A percentile compares a stretch with the other conserved stretches of the same genome.
phyloP scores from a whole-genome alignment of 495 filamentous ascomycete species.

The Neurospora cerealis region DNA sequence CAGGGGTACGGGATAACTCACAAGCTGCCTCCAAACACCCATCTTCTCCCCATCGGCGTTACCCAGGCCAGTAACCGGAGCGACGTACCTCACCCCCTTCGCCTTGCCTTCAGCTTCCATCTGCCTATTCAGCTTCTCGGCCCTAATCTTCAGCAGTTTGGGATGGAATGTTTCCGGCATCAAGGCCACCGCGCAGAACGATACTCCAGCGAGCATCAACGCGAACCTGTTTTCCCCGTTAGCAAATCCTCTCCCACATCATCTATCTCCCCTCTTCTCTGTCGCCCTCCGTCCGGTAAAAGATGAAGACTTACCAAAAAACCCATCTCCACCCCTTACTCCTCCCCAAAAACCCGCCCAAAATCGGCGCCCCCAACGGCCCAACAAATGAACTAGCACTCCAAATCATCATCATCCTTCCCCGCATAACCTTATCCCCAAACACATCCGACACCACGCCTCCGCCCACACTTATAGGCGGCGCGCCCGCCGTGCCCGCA shows the following conservation, averaged over 20 bases:
- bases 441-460: constrained; percentile 77
- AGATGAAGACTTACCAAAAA: constrained; percentile 31
- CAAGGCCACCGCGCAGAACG: constrained; percentile 17
- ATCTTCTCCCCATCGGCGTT: constrained; percentile 7
- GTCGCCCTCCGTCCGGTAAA: too few species aligned
- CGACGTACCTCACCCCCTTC: constrained; percentile 3
- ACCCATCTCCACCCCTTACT: constrained; percentile 39
- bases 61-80: constrained; percentile 1
- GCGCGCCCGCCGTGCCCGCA: constrained; percentile 59
- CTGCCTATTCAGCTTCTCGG: constrained; percentile 36
- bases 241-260: not conserved
- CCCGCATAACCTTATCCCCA: constrained; percentile 11
- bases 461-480: constrained; percentile 72
- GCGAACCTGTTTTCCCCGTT: constrained; percentile 9
- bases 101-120: constrained; percentile 1
- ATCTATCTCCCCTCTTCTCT: too few species aligned
- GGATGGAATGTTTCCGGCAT: constrained; percentile 44
- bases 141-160: constrained; percentile 36
- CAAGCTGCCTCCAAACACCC: constrained; percentile 12
- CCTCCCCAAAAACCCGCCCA: constrained; percentile 28
- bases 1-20: constrained; percentile 3
- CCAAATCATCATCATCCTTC: constrained; percentile 23
- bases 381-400: constrained; percentile 22
- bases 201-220: constrained; percentile 34
- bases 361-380: constrained; percentile 38